Conservation (phyloP, 805 yeast species). For the Schizosaccharomyces osmophilus region DNA sequence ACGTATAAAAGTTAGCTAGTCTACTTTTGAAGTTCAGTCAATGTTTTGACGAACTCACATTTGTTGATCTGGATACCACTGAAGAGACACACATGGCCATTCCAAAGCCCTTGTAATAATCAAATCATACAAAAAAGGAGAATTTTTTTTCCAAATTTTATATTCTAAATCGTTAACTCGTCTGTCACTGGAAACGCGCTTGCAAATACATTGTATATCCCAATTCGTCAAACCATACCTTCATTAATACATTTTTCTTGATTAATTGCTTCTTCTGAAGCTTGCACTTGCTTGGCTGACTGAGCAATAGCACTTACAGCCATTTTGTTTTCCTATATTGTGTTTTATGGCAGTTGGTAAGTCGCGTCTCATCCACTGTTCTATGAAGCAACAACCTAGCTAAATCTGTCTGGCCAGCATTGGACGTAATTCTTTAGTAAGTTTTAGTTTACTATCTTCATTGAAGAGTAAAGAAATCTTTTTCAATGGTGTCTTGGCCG, state of each 20-base stretch:
- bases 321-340: not conserved
- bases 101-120: slow-evolving; percentile 27
- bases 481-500: too few species aligned
- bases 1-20: not conserved
- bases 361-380: not conserved
- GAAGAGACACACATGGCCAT: slow-evolving; percentile 40
- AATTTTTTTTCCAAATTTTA: slow-evolving; percentile 36
- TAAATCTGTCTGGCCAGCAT: too few species aligned
- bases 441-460: too few species aligned
- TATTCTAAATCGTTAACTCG: slow-evolving; percentile 16
- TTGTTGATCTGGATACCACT: slow-evolving; percentile 37
- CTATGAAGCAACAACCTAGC: too few species aligned
- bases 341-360: not conserved
- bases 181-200: too few species aligned
- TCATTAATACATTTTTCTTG: slow-evolving; percentile 1
- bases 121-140: slow-evolving; percentile 30
- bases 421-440: too few species aligned
- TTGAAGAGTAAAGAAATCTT: too few species aligned
- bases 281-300: not conserved
- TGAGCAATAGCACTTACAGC: not conserved
- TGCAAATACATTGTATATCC: not conserved
- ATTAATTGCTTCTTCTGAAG: not conserved
- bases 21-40: not conserved
- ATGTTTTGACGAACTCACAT: slow-evolving; percentile 3
- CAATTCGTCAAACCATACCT: not conserved